Evolutionary conservation across 2,329 filamentous ascomycete species (phyloP).

Genomic region (Coniosporium tulheliwenetii): DNA sequence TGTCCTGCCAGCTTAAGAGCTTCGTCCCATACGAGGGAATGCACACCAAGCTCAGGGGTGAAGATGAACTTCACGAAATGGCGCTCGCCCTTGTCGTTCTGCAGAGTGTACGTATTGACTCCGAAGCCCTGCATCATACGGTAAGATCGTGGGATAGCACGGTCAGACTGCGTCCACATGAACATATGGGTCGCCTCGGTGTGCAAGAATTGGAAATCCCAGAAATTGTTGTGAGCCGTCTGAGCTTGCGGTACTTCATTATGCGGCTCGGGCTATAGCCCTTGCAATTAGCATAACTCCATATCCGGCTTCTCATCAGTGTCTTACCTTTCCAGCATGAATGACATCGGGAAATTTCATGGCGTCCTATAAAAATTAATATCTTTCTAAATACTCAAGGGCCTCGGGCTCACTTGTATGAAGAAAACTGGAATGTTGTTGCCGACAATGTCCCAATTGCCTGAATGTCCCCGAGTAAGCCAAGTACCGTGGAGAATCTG

Average conservation of each 20-base stretch:
- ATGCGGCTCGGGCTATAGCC: constrained; percentile 42
- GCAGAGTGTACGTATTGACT: constrained; percentile 61
- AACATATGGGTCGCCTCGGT: constrained; percentile 64
- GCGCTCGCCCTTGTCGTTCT: constrained; percentile 51
- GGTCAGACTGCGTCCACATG: constrained; percentile 65
- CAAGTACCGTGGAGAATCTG: constrained; percentile 65
- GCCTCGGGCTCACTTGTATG: no score
- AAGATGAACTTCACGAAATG: constrained; percentile 68
- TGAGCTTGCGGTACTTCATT: constrained; percentile 59
- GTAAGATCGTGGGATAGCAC: constrained; percentile 56
- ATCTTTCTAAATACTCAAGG: no score
- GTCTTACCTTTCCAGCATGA: constrained; percentile 35
- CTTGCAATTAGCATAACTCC: no score
- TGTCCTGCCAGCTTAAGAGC: constrained; percentile 58
- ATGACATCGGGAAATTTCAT: constrained; percentile 59
- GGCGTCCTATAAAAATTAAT: no score
- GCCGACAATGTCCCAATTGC: constrained; percentile 60
- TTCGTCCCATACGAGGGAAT: constrained; percentile 67
- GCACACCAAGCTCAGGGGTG: constrained; percentile 58
- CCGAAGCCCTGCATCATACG: constrained; percentile 82
- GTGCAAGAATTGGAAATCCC: constrained; percentile 57
- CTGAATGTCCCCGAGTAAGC: constrained; percentile 46
- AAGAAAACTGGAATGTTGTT: constrained; percentile 49
- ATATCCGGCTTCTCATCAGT: no score
- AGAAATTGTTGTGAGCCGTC: constrained; percentile 59